These are phyloP conservation scores for Didymella sp. DNA, from an alignment of 2,329 filamentous ascomycete species.

Conservation along the genomic window DNA sequence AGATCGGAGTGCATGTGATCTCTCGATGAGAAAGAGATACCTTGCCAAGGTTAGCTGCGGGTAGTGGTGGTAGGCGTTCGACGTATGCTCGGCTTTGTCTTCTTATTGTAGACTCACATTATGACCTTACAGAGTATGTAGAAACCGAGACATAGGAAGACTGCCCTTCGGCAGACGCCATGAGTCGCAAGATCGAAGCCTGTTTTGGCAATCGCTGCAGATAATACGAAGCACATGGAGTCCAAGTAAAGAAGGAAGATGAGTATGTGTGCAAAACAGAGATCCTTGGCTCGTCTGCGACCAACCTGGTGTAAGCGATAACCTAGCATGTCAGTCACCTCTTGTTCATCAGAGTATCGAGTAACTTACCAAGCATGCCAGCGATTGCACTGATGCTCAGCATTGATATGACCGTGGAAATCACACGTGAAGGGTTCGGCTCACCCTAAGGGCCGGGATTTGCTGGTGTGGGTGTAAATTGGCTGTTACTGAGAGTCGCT, in stretches of 20 bases:
- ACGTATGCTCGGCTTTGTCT: neutral
- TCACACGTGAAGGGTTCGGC: slow-evolving; percentile 14
- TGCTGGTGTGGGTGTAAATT: neutral
- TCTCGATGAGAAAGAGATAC: slow-evolving; percentile 54
- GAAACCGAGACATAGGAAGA: slow-evolving; percentile 49
- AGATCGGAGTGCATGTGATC: slow-evolving; percentile 49
- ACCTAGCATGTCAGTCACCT: slow-evolving; percentile 25
- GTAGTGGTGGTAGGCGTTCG: neutral
- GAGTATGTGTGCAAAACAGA: slow-evolving; percentile 35
- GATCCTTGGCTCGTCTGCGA: neutral
- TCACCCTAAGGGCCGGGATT: slow-evolving; percentile 10
- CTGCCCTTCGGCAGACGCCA: slow-evolving; percentile 42
- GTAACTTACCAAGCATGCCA: slow-evolving; percentile 16
- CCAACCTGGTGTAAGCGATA: slow-evolving; percentile 25
- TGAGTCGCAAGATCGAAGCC: slow-evolving; percentile 40
- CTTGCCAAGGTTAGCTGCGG: slow-evolving; percentile 17
- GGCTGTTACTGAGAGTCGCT: neutral
- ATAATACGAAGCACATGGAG: slow-evolving; percentile 46
- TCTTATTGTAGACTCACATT: slow-evolving; percentile 15
- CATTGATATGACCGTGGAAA: slow-evolving; percentile 28
- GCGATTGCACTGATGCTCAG: slow-evolving; percentile 40
- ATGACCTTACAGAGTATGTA: slow-evolving; percentile 28
- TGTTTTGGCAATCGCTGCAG: slow-evolving; percentile 43
- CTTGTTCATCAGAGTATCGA: slow-evolving; percentile 4
- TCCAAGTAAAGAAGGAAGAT: slow-evolving; percentile 46